Conservation (phyloP, 495 filamentous ascomycete species). For the Daldinia concentrica region DNA sequence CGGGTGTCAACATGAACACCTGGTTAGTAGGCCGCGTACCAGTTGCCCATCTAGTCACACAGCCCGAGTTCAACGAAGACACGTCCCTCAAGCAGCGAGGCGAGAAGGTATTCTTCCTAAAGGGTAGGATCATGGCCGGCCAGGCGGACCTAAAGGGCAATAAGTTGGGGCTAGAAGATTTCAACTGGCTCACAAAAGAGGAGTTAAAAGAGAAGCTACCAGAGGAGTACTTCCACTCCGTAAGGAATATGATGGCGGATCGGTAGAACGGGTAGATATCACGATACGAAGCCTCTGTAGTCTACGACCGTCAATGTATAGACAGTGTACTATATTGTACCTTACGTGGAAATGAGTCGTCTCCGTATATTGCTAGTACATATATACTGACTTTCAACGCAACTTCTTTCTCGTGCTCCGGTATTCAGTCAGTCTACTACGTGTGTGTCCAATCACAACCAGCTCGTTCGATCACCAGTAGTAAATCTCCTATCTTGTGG, state of each 20-base stretch:
- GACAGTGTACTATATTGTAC: constrained; percentile 31
- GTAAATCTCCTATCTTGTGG: background rate
- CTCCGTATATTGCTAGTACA: background rate
- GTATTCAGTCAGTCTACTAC: background rate
- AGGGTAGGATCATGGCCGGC: constrained; percentile 94
- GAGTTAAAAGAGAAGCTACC: constrained; percentile 75
- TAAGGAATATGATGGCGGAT: constrained; percentile 83
- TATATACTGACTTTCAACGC: background rate
- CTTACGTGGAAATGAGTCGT: background rate
- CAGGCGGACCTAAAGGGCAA: constrained; percentile 84
- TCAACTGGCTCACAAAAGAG: constrained; percentile 90
- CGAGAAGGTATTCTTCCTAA: constrained; percentile 94
- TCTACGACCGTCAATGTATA: constrained; percentile 36
- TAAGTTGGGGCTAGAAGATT: constrained; percentile 76
- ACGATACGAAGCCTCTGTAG: constrained; percentile 18
- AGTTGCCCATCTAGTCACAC: constrained; percentile 76
- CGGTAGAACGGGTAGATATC: constrained; percentile 54
- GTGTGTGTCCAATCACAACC: background rate
- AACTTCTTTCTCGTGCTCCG: background rate
- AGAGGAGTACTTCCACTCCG: constrained; percentile 71
- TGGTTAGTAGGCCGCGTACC: constrained; percentile 95
- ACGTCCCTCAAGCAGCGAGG: constrained; percentile 56
- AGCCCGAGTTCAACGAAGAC: constrained; percentile 52
- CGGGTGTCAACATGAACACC: constrained; percentile 97
- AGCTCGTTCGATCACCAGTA: background rate